phyloP scores from a whole-genome alignment of 2,329 filamentous ascomycete species.

The Cercospora sp. region DNA sequence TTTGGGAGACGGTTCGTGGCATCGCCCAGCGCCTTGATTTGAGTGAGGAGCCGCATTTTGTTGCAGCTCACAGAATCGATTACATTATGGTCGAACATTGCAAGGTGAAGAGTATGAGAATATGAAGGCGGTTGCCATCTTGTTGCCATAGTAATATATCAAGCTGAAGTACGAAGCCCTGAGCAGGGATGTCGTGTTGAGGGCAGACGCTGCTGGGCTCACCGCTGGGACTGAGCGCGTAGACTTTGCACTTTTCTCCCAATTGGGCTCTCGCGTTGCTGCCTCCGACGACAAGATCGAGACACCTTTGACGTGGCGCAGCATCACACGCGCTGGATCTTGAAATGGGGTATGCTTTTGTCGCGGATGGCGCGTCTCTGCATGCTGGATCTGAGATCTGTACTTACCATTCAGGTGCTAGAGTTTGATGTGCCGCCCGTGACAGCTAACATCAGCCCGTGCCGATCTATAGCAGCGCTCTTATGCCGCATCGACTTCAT shows the following conservation, averaged over 20 bases:
- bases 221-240: constrained; percentile 4
- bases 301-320: constrained; percentile 9
- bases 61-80: background rate
- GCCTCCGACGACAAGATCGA: constrained; percentile 1
- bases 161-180: background rate
- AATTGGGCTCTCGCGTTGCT: constrained; percentile 12
- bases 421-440: constrained; percentile 9
- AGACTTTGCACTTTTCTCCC: constrained; percentile 10
- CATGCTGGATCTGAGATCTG: constrained; percentile 3
- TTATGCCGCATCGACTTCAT: constrained; percentile 2
- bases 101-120: background rate
- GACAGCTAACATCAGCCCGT: constrained; percentile 6
- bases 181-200: constrained; percentile 13
- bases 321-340: background rate
- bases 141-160: constrained; percentile 15
- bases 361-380: constrained; percentile 3
- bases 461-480: background rate
- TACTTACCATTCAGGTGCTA: background rate
- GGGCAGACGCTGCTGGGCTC: constrained; percentile 1
- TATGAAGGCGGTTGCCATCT: background rate
- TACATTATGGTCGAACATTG: constrained; percentile 6
- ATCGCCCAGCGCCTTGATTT: constrained; percentile 6
- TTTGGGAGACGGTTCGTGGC: constrained; percentile 1
- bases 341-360: background rate
- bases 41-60: constrained; percentile 12